These are phyloP conservation scores for Prototheca cutis DNA, from an alignment of 163 green algal species.

Conservation along the genomic window DNA sequence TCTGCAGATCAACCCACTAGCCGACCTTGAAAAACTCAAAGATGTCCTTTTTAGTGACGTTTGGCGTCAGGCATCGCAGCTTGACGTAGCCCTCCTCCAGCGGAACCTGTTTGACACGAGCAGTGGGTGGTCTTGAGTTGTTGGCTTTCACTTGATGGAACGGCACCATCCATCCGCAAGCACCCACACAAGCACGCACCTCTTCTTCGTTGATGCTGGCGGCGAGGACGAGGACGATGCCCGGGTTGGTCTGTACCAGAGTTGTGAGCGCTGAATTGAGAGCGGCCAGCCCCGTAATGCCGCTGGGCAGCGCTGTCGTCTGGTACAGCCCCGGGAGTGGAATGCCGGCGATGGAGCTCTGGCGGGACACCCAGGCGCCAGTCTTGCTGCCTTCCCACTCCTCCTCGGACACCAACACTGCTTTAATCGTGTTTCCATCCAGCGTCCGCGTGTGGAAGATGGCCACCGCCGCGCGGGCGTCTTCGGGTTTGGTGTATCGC, in stretches of 20 bases:
- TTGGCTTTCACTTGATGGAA: no score
- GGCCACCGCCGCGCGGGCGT: constrained; percentile 20
- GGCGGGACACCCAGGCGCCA: constrained; percentile 18
- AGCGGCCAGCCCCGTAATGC: constrained; percentile 25
- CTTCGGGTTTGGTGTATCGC: constrained; percentile 21
- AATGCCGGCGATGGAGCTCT: constrained; percentile 19
- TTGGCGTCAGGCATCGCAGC: constrained; percentile 31
- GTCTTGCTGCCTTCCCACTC: constrained; percentile 17
- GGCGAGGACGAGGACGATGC: constrained; percentile 10
- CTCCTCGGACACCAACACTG: constrained; percentile 18
- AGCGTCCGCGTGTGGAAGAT: constrained; percentile 44
- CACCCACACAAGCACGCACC: no score
- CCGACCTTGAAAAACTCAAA: constrained; percentile 33
- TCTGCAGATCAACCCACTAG: not conserved
- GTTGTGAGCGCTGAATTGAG: constrained; percentile 23
- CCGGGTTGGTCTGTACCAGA: constrained; percentile 18
- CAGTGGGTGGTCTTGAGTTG: no score
- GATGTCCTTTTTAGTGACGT: constrained; percentile 35
- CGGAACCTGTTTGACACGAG: no score
- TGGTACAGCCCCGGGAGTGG: constrained; percentile 29
- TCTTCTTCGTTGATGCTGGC: constrained; percentile 24
- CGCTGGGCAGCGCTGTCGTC: constrained; percentile 10
- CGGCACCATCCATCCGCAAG: no score
- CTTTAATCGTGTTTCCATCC: constrained; percentile 33
- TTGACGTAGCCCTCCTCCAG: constrained; percentile 45